Conservation (phyloP, 129 eudicot genomes). For the Escallonia herrerae region DNA sequence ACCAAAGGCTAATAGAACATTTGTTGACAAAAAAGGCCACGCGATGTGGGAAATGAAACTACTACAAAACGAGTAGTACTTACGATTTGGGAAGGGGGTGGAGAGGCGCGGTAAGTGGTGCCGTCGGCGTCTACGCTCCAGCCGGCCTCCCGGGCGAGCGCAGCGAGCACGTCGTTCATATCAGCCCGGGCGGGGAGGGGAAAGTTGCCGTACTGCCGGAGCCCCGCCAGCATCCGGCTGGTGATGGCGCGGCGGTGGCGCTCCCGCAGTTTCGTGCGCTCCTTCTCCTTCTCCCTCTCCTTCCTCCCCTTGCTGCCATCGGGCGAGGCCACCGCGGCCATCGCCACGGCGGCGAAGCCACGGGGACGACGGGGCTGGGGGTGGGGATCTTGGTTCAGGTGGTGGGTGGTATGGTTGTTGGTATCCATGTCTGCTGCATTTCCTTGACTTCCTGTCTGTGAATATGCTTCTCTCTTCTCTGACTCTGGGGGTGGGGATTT, state of each 20-base stretch:
- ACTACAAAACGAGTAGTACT: too few species aligned
- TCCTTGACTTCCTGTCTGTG: not conserved
- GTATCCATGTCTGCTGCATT: constrained; percentile 30
- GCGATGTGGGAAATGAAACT: too few species aligned
- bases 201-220: constrained; percentile 67
- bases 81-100: constrained; percentile 14
- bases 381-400: constrained; percentile 4
- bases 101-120: constrained; percentile 44
- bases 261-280: constrained; percentile 65
- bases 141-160: constrained; percentile 66
- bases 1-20: too few species aligned
- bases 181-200: constrained; percentile 65
- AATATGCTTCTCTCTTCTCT: not conserved
- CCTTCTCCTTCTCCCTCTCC: constrained; percentile 68
- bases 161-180: constrained; percentile 69
- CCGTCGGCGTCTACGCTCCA: constrained; percentile 60
- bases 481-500: too few species aligned
- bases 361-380: constrained; percentile 57
- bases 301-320: constrained; percentile 27
- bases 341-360: constrained; percentile 54
- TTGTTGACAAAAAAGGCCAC: too few species aligned
- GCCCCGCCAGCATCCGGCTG: constrained; percentile 65
- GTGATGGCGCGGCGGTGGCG: constrained; percentile 77
- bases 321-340: constrained; percentile 14
- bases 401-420: constrained; percentile 15